These are phyloP conservation scores for Tolypocladium cylindrosporum DNA, from an alignment of 2,329 filamentous ascomycete genomes.

Conservation along the genomic window DNA sequence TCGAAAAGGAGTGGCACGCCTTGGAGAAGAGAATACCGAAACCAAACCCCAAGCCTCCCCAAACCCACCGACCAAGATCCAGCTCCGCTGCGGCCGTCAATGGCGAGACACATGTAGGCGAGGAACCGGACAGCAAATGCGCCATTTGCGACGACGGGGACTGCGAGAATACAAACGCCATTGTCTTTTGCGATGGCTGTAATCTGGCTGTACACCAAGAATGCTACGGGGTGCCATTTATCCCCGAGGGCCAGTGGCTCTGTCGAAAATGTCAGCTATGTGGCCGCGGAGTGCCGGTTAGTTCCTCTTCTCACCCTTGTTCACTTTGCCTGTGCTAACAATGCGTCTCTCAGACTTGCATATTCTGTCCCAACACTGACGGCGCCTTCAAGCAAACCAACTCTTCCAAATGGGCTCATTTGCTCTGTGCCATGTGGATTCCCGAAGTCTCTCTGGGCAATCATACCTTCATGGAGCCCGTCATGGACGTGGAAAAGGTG, in stretches of 20 bases:
- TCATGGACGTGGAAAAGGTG: conserved; percentile 96
- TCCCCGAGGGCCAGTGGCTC: conserved; percentile 96
- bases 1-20: conserved; percentile 97
- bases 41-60: conserved; percentile 89
- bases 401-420: conserved; percentile 90
- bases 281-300: conserved; percentile 76
- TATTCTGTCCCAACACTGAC: conserved; percentile 96
- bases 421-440: conserved; percentile 97
- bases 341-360: conserved; percentile 57
- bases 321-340: conserved; percentile 7
- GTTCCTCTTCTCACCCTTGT: conserved; percentile 15
- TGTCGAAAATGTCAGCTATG: conserved; percentile 95
- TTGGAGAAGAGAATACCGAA: conserved; percentile 96
- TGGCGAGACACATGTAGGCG: conserved; percentile 71
- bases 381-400: conserved; percentile 98
- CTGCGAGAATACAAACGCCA: conserved; percentile 97
- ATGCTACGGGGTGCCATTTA: conserved; percentile 97
- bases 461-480: conserved; percentile 94
- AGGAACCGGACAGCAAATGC: conserved; percentile 95
- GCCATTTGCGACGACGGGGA: conserved; percentile 98
- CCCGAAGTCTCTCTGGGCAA: conserved; percentile 94
- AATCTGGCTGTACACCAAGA: conserved; percentile 97
- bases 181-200: conserved; percentile 97
- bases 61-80: conserved; percentile 85
- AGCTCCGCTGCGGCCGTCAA: conserved; percentile 94